These are phyloP conservation scores for Fomes fomentarius DNA, from an alignment of 1,284 basidiomycete genomes.

Conservation along the genomic window DNA sequence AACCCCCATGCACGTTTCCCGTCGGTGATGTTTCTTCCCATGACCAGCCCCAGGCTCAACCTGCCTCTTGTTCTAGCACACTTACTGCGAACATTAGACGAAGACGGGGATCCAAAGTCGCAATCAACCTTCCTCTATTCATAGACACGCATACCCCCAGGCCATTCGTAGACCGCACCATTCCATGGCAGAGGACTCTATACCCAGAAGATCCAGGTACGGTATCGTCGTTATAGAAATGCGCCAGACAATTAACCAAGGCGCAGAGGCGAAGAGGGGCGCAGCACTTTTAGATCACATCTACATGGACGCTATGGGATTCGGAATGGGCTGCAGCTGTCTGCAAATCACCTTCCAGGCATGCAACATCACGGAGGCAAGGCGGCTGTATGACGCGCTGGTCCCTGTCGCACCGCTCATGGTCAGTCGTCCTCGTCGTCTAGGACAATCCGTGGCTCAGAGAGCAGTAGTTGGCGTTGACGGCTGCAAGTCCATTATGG, in stretches of 20 bases:
- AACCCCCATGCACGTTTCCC: constrained; percentile 98
- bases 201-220: constrained; percentile 83
- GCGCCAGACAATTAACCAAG: background rate
- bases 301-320: constrained; percentile 99
- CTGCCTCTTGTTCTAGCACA: constrained; percentile 57
- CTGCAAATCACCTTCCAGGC: constrained; percentile 98
- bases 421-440: constrained; percentile 49
- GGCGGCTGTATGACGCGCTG: constrained; percentile 92
- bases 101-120: constrained; percentile 91
- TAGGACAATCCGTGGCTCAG: background rate
- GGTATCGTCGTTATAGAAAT: constrained; percentile 12
- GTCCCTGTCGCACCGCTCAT: constrained; percentile 95
- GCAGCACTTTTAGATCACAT: constrained; percentile 91
- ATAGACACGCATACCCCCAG: constrained; percentile 86
- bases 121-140: constrained; percentile 95
- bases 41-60: constrained; percentile 22
- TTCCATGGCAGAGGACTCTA: constrained; percentile 81
- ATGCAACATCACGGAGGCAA: constrained; percentile 90
- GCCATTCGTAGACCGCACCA: constrained; percentile 90
- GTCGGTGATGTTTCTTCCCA: constrained; percentile 51
- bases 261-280: constrained; percentile 81
- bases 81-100: constrained; percentile 94
- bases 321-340: constrained; percentile 99
- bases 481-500: constrained; percentile 93
- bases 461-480: constrained; percentile 78